Evolutionary conservation across 169 alveolate genomes (phyloP).

Genomic region (Eimeria sp.): DNA sequence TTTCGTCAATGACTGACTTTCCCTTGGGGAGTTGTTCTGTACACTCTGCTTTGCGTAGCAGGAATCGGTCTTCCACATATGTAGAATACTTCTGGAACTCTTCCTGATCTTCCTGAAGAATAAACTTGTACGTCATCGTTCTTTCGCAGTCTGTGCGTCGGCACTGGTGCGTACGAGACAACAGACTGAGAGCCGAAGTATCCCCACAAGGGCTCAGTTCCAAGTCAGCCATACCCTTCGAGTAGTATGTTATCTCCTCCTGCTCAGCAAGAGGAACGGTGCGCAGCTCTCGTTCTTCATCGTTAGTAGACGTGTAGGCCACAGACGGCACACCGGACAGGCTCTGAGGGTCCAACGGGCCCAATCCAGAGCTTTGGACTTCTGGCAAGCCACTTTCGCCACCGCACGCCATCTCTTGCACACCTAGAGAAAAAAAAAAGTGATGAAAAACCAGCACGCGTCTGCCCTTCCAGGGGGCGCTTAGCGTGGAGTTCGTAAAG

Average conservation of each 20-base stretch:
- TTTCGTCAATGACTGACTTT: neutral
- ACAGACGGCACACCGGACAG: neutral
- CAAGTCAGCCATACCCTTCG: neutral
- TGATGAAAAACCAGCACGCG: no score
- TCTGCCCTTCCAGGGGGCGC: no score
- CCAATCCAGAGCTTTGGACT: neutral
- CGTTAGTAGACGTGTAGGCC: neutral
- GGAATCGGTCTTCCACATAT: neutral
- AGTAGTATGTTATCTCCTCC: neutral
- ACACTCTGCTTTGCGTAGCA: neutral
- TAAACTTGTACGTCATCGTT: neutral
- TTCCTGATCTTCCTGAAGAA: neutral
- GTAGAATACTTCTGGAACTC: neutral
- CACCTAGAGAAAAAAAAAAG: neutral
- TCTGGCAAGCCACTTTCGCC: neutral
- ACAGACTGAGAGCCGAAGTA: neutral
- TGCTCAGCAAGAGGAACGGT: neutral
- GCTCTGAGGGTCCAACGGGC: neutral
- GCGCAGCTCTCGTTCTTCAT: neutral
- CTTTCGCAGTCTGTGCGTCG: neutral
- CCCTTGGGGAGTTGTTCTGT: neutral
- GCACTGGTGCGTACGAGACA: constrained; percentile 8
- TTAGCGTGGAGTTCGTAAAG: no score
- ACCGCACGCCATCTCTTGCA: neutral
- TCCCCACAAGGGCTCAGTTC: neutral